phyloP scores from a whole-genome alignment of 768 basidiomycete genomes.

The Russula compacta region DNA sequence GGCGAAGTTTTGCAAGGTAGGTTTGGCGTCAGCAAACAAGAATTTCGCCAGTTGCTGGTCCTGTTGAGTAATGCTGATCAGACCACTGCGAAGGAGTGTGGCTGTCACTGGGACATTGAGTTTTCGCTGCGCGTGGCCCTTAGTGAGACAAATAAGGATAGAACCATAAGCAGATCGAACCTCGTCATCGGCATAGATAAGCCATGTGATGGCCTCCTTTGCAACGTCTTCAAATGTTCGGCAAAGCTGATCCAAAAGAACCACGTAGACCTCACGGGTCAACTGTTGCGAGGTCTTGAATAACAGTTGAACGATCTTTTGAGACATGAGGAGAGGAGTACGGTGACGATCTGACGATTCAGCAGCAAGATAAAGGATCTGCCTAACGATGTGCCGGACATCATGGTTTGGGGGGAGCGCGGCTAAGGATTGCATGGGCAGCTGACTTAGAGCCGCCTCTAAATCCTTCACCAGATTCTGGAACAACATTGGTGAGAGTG shows the following conservation, averaged over 20 bases:
- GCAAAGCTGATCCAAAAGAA: constrained; percentile 82
- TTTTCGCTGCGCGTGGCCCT: constrained; percentile 58
- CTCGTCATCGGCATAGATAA: constrained; percentile 94
- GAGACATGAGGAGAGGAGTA: constrained; percentile 86
- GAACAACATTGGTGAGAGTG: constrained; percentile 7
- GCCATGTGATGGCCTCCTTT: constrained; percentile 94
- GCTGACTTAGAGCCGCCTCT: constrained; percentile 68
- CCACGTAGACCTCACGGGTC: constrained; percentile 88
- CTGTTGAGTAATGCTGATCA: constrained; percentile 67
- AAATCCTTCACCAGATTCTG: constrained; percentile 50
- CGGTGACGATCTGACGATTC: constrained; percentile 73
- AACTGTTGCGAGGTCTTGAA: constrained; percentile 84
- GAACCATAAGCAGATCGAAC: constrained; percentile 35
- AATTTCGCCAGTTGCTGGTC: constrained; percentile 89
- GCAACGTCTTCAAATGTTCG: constrained; percentile 85
- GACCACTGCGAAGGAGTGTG: constrained; percentile 74
- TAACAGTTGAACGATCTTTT: constrained; percentile 91
- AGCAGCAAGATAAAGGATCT: constrained; percentile 73
- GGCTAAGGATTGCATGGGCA: constrained; percentile 62
- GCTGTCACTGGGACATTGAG: constrained; percentile 92
- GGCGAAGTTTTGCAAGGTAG: constrained; percentile 70
- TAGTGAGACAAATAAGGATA: background rate
- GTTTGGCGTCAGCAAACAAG: constrained; percentile 67
- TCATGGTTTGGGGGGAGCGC: constrained; percentile 77
- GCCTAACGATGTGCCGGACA: constrained; percentile 73